Evolutionary conservation across 768 basidiomycete species (phyloP).

Genomic region (Russula griseocarnosa): DNA sequence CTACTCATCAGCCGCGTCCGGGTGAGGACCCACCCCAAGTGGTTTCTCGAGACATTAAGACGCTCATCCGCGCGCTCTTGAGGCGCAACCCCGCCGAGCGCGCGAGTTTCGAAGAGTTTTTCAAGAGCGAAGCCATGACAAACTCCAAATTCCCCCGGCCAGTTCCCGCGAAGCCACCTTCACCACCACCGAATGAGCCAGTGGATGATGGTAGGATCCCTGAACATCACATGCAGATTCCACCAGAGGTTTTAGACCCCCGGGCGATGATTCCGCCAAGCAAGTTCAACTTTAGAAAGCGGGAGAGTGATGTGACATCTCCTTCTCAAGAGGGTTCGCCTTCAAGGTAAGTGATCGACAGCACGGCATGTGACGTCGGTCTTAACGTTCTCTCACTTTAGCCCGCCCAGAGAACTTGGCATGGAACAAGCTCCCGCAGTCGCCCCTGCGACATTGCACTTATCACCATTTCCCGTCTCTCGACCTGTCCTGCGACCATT

Average conservation of each 20-base stretch:
- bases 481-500: slow-evolving; percentile 31
- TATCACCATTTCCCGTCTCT: slow-evolving; percentile 1
- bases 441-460: not conserved
- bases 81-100: slow-evolving; percentile 81
- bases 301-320: slow-evolving; percentile 24
- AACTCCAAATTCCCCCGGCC: slow-evolving; percentile 75
- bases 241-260: slow-evolving; percentile 75
- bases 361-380: not conserved
- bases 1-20: slow-evolving; percentile 43
- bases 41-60: slow-evolving; percentile 82
- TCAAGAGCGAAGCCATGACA: slow-evolving; percentile 69
- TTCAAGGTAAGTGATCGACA: slow-evolving; percentile 10
- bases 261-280: slow-evolving; percentile 79
- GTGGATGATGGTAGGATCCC: slow-evolving; percentile 44
- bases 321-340: slow-evolving; percentile 13
- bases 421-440: not conserved
- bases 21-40: slow-evolving; percentile 47
- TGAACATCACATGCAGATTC: slow-evolving; percentile 70
- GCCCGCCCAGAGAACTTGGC: slow-evolving; percentile 5
- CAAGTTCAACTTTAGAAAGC: slow-evolving; percentile 66
- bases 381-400: not conserved
- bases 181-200: slow-evolving; percentile 31
- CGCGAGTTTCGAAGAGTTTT: slow-evolving; percentile 89
- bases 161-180: slow-evolving; percentile 33
- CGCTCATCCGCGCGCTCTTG: slow-evolving; percentile 76